phyloP scores from a whole-genome alignment of 352 stramenopile genomes.

The Globisporangium alternatum region DNA sequence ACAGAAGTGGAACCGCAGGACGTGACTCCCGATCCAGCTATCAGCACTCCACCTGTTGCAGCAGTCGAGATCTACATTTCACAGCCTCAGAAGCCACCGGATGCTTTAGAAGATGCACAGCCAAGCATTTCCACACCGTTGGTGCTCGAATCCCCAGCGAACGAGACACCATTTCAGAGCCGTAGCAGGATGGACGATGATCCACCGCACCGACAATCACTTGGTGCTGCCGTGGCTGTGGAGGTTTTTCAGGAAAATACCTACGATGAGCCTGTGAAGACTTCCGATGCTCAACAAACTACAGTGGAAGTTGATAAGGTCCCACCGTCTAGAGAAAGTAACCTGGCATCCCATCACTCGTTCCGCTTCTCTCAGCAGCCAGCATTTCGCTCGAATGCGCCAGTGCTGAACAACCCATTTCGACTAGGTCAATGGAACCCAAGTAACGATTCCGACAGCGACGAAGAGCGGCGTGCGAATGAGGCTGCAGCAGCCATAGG shows the following conservation, averaged over 20 bases:
- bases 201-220: not conserved
- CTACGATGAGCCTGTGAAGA: not conserved
- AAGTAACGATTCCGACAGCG: constrained; percentile 46
- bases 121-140: not conserved
- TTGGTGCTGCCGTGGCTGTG: not conserved
- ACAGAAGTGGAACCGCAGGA: not conserved
- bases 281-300: not conserved
- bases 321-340: not conserved
- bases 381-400: constrained; percentile 30
- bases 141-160: not conserved
- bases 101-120: not conserved
- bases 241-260: not conserved
- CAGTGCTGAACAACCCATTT: constrained; percentile 37
- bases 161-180: not conserved
- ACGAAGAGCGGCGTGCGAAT: constrained; percentile 14
- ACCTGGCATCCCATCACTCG: constrained; percentile 7
- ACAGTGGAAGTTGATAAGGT: not conserved
- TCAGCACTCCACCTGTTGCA: not conserved
- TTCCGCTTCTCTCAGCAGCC: constrained; percentile 53
- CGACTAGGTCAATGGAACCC: constrained; percentile 38
- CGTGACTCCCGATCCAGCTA: not conserved
- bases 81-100: not conserved
- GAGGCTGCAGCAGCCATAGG: not conserved
- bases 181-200: not conserved
- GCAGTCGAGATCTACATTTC: not conserved